Conservation (phyloP, 1,139 yeast genomes). For the Meyerozyma sp. region DNA sequence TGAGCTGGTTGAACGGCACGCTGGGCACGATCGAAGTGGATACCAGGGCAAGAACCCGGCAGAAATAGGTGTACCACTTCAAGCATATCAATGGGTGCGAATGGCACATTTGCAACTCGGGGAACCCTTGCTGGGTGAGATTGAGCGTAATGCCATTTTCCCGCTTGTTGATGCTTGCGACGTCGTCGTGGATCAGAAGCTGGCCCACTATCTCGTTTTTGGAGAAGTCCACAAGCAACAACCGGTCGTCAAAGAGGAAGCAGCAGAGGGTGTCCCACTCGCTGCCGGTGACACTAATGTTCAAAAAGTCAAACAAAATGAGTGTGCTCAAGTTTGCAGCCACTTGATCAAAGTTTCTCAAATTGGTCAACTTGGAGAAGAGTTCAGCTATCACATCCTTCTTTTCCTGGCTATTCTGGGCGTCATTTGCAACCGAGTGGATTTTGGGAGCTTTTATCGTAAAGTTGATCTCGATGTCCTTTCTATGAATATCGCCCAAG, state of each 20-base stretch:
- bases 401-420: background rate
- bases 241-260: conserved; percentile 33
- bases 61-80: conserved; percentile 36
- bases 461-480: background rate
- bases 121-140: conserved; percentile 36
- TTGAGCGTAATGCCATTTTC: conserved; percentile 26
- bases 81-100: conserved; percentile 27
- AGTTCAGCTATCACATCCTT: background rate
- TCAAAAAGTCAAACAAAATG: conserved; percentile 37
- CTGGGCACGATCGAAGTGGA: conserved; percentile 8
- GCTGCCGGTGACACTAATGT: conserved; percentile 31
- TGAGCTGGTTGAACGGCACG: conserved; percentile 41
- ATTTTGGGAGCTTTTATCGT: background rate
- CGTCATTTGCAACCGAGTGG: background rate
- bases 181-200: conserved; percentile 26
- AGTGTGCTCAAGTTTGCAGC: background rate
- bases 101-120: conserved; percentile 40
- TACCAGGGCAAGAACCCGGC: conserved; percentile 10
- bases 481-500: background rate
- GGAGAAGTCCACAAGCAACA: conserved; percentile 28
- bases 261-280: conserved; percentile 32
- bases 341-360: background rate
- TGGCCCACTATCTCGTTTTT: conserved; percentile 32
- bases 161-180: conserved; percentile 22
- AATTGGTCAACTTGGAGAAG: background rate